Conservation (phyloP, 805 yeast genomes). For the Myxozyma monticola region DNA sequence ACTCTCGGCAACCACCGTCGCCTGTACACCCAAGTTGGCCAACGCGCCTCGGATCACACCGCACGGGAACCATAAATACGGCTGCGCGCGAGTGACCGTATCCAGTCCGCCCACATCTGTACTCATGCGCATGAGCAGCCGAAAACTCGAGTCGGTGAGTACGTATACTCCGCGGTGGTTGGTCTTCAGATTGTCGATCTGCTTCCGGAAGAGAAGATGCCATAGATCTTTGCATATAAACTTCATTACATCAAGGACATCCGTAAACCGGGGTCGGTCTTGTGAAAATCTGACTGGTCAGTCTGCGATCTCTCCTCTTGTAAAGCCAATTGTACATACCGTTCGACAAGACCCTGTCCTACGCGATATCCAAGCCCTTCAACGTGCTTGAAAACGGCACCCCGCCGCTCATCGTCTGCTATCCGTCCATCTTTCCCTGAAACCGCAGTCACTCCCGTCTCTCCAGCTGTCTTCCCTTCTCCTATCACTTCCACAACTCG, state of each 20-base stretch:
- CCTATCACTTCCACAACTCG: constrained; percentile 55
- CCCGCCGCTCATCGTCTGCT: constrained; percentile 38
- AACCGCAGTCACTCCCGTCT: neutral
- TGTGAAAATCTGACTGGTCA: constrained; percentile 36
- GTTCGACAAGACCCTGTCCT: constrained; percentile 59
- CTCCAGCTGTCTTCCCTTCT: constrained; percentile 8
- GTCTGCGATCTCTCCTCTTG: constrained; percentile 4
- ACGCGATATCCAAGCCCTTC: constrained; percentile 71
- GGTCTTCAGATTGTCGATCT: constrained; percentile 87
- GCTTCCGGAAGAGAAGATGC: constrained; percentile 76
- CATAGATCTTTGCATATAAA: constrained; percentile 91
- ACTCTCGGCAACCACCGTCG: constrained; percentile 65
- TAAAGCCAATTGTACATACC: constrained; percentile 26
- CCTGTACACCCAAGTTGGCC: constrained; percentile 65
- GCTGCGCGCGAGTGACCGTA: constrained; percentile 40
- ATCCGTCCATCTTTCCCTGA: constrained; percentile 9
- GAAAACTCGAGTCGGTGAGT: constrained; percentile 66
- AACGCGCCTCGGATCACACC: constrained; percentile 76
- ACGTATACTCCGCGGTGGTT: constrained; percentile 87
- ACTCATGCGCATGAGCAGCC: constrained; percentile 53
- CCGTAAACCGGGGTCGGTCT: constrained; percentile 51
- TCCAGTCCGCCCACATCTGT: constrained; percentile 38
- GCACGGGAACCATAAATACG: constrained; percentile 68
- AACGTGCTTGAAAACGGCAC: constrained; percentile 55
- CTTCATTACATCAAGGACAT: constrained; percentile 81